Base-by-base conservation (phyloP, 768 basidiomycete genomes). In the Leccinum sublutescens region DNA sequence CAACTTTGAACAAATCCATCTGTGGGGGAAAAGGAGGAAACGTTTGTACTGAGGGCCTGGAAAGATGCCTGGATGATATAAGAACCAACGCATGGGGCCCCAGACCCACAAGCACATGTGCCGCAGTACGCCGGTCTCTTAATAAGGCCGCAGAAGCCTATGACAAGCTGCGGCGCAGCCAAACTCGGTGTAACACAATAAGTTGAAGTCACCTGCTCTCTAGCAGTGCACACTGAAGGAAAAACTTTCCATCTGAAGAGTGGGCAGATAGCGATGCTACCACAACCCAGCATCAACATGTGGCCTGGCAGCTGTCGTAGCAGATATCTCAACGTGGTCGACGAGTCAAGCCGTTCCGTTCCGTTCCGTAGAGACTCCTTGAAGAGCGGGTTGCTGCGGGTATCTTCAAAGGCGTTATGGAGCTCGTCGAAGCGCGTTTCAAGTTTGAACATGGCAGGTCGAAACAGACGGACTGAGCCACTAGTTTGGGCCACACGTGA, bases 1-100 rank as follows among this genome's bases (percentile, higher is more conserved):
- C 57, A n/a, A 29, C 33, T 49, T 62, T 65, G 53, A 29, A 3
- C 3, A 59, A 34, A 23, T 62, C 59, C 68, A 71, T 69, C 43
- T n/a, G 40, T 43, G 40, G 9, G 7, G 64, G 4, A n/a, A 47
- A 8, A 8, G 33, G 21, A 21, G n/a, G 29, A 33, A 17, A 19
- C 2, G 38, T 43, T 8, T 5, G 29, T 25, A n/a, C 5, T 7
- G 8, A 11, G 17, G 15, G 29, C 14, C 8, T 14, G n/a, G 23
- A 10, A 43, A 21, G 21, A 23, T 2, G 8, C 0, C 4, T 4
- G 5, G 52, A 21, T 31, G 12, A 51, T 55, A 56, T 61, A 52
- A 25, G 31, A 15, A 21, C 23, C 12, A 50, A 38, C 1, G 17
- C 17, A n/a, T 15, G 14, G 45, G 45, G 45, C 47, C 10, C 19